Evolutionary conservation across 768 basidiomycete genomes (phyloP), one percentile per base, ranked within the genome.

Genomic region (Austroboletus festivus): DNA sequence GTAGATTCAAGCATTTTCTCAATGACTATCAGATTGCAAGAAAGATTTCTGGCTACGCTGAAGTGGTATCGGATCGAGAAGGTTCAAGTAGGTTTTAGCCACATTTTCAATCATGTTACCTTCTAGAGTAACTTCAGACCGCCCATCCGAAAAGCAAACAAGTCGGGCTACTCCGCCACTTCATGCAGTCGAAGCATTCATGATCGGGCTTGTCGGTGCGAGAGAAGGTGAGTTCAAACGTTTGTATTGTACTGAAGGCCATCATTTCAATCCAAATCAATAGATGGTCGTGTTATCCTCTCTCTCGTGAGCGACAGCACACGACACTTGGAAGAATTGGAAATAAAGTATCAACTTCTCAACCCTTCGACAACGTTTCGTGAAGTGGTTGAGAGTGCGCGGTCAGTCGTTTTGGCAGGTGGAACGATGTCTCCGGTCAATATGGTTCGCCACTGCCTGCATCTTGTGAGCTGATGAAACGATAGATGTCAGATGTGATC

Each of bases 361-460:
- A 97, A 98, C 59, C 94, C 96, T 2, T 81, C 90, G 1, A 86
- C 89, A 6, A 76, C 84, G 48, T 98, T 98, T 61, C 72, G 76
- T 46, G 87, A 91, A n/a, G 79, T 97, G 6, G 81, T 91, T 1
- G 83, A 92, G 18, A 73, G 76, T 21, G 91, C 93, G 1, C 73
- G 91, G 31, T 79, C 88, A 3, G 84, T 98, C n/a, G 71, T 98
- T 23, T 73, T 99, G 33, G 95, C 96, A 8, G 95, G 95, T 9
- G 95, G 95, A 5, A 99, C 95, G 0, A 97, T 99, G 96, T 92
- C 93, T 7, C 95, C 95, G n/a, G 92, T 96, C 46, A 44, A 75
- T 70, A n/a, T 45, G 70, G 58, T 38, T 48, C 19, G 7, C 15
- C 0, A 1, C 18, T 18, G 16, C n/a, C 19, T 12, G 15, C 39